Percentiles rank a stretch among this genome's conserved stretches.
These are phyloP conservation scores for Diatrype stigma DNA, from an alignment of 2,329 filamentous ascomycete species.

Conservation along the genomic window DNA sequence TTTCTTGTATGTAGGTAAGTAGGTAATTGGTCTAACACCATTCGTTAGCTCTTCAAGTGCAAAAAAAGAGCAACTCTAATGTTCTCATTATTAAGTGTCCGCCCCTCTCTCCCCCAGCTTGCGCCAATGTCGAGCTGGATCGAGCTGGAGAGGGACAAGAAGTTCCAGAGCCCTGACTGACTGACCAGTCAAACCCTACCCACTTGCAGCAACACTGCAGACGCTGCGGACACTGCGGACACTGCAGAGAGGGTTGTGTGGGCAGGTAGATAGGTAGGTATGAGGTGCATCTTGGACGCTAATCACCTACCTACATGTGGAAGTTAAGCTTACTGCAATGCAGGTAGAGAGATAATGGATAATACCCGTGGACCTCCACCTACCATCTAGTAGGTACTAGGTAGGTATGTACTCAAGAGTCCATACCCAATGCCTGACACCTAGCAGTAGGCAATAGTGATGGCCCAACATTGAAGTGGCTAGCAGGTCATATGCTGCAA, in stretches of 20 bases:
- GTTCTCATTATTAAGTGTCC: not conserved
- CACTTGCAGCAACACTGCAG: not conserved
- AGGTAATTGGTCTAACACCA: not conserved
- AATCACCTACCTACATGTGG: too few species aligned
- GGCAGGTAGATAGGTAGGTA: too few species aligned
- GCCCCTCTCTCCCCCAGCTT: not conserved
- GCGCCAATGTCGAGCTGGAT: too few species aligned
- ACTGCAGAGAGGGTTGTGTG: too few species aligned
- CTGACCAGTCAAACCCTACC: conserved; percentile 1
- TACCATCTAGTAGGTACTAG: too few species aligned
- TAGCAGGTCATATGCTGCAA: conserved; percentile 24
- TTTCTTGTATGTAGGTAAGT: not conserved
- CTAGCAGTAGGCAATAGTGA: too few species aligned
- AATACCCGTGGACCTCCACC: too few species aligned
- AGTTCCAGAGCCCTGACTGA: not conserved
- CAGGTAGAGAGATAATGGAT: conserved; percentile 1
- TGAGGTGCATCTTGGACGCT: conserved; percentile 2
- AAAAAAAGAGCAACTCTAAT: not conserved
- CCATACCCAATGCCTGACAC: too few species aligned
- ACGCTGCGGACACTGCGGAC: too few species aligned
- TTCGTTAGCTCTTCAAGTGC: not conserved
- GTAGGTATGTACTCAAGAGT: too few species aligned
- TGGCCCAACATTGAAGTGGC: too few species aligned
- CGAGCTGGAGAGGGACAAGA: too few species aligned
- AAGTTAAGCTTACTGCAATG: conserved; percentile 1